A percentile compares a stretch with the other conserved stretches of the same genome.
These are phyloP conservation scores for Dendryphion nanum DNA, from an alignment of 2,329 filamentous ascomycete species.

Conservation along the genomic window DNA sequence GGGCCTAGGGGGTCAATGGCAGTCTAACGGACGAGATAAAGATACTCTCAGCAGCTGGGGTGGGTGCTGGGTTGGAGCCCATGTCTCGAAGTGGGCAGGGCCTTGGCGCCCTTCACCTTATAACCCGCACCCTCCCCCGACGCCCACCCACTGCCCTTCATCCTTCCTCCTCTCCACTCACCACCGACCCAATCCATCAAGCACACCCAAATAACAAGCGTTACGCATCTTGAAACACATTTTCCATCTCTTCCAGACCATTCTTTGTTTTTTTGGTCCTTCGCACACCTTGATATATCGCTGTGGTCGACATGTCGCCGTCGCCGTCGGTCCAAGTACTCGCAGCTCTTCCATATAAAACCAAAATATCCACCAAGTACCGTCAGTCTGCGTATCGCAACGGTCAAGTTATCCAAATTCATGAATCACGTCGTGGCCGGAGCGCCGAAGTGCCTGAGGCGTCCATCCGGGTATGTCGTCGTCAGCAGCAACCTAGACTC, in stretches of 20 bases:
- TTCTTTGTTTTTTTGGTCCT: background rate
- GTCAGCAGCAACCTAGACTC: background rate
- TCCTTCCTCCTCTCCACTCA: conserved; percentile 17
- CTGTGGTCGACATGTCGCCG: conserved; percentile 20
- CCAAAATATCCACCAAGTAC: conserved; percentile 8
- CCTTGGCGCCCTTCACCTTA: conserved; percentile 17
- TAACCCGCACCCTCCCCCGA: conserved; percentile 13
- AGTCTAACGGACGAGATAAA: conserved; percentile 5
- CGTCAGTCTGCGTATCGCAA: conserved; percentile 26
- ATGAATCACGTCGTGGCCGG: conserved; percentile 24
- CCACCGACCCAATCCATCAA: conserved; percentile 7
- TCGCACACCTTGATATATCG: conserved; percentile 2
- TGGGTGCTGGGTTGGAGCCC: conserved; percentile 7
- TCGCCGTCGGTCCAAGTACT: conserved; percentile 5
- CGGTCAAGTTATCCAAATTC: conserved; percentile 18
- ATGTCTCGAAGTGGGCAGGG: conserved; percentile 10
- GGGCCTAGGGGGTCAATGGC: background rate
- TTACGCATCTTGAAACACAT: background rate
- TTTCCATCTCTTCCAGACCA: background rate
- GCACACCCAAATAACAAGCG: conserved; percentile 5
- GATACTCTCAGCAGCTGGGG: conserved; percentile 4
- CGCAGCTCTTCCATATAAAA: background rate
- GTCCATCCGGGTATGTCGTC: background rate
- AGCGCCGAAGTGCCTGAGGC: background rate
- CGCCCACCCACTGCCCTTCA: conserved; percentile 5